These are phyloP conservation scores for Albugo laibachii DNA, from an alignment of 352 stramenopile species.

Conservation along the genomic window DNA sequence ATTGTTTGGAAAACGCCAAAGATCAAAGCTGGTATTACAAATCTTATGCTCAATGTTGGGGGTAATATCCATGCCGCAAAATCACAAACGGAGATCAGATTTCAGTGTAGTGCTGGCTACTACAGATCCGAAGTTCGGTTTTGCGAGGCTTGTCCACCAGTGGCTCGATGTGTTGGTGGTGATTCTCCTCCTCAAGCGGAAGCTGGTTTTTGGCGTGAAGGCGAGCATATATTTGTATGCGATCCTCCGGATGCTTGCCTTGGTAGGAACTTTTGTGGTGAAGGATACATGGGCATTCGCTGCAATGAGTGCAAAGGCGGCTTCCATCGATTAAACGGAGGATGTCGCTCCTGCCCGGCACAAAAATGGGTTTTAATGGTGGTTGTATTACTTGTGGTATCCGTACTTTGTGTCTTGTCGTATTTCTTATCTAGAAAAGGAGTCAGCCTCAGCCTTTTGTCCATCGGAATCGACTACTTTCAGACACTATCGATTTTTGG, in stretches of 20 bases:
- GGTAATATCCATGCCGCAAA: conserved; percentile 32
- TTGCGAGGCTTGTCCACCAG: conserved; percentile 28
- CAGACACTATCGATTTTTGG: conserved; percentile 74
- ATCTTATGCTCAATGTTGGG: conserved; percentile 30
- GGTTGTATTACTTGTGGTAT: conserved; percentile 25
- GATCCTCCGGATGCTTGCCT: conserved; percentile 35
- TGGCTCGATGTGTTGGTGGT: conserved; percentile 24
- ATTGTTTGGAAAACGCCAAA: conserved; percentile 38
- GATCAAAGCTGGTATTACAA: conserved; percentile 25
- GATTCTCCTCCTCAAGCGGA: conserved; percentile 22
- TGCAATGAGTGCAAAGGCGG: conserved; percentile 24
- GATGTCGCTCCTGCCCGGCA: conserved; percentile 29
- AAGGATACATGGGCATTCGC: conserved; percentile 20
- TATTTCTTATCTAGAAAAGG: conserved; percentile 35
- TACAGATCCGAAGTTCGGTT: conserved; percentile 22
- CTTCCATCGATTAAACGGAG: conserved; percentile 41
- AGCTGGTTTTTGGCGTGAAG: conserved; percentile 33
- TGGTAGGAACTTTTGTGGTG: conserved; percentile 22
- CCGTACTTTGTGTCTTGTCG: conserved; percentile 23
- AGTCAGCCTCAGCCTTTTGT: conserved; percentile 47
- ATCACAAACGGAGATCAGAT: conserved; percentile 39
- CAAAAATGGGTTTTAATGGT: conserved; percentile 33
- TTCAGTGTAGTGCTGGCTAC: conserved; percentile 35
- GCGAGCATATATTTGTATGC: conserved; percentile 25
- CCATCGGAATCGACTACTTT: conserved; percentile 73